Base-by-base conservation (phyloP, 78 protist genomes). In the Fonticula alba region DNA sequence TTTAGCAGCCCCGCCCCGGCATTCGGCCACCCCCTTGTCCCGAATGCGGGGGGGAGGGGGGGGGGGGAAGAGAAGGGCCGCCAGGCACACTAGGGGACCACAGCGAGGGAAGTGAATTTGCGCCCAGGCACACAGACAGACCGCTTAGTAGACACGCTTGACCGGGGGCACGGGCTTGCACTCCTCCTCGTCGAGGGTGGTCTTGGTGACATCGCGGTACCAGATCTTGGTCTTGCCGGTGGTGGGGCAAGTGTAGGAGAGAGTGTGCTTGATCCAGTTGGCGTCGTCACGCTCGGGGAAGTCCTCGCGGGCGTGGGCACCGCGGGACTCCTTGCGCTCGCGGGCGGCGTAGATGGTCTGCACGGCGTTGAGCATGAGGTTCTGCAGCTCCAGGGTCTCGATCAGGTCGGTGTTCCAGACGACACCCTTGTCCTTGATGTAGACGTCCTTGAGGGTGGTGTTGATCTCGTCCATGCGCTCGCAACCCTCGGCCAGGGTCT, bases 221-320 rank as follows among this genome's bases (percentile, higher is more conserved):
- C n/a, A 10, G 47, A 60, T 66, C 14, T 49, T 60, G 51, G 14
- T 2, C n/a, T 49, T 19, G 15, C 9, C 6, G 19, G 40, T 15
- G n/a, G 3, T 29, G 15, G 3, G 20, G 27, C 9, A 10, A 7
- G 3, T 3, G 20, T 6, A 35, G 15, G 89, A 69, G 40, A 89
- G 66, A 9, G 98, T 78, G 76, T 89, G 98, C 82, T 91, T 91
- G 89, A 88, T 75, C 98, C 98, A 94, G 58, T 91, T 72, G 24
- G 19, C 76, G 69, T 89, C 93, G 64, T 89, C 89, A 41, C 90
- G 73, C 29, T 68, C 77, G 52, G 22, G 1, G 85, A 54, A 95
- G 77, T 95, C 99, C 55, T 95, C 99, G 38, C 99, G 83, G 13
- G 99, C 94, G 63, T 95, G 99, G 17, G 97, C 97, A 22, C 99